These are phyloP conservation scores for Linnemannia hyalina DNA, from an alignment of 192 early-diverging fungal species.

Conservation along the genomic window DNA sequence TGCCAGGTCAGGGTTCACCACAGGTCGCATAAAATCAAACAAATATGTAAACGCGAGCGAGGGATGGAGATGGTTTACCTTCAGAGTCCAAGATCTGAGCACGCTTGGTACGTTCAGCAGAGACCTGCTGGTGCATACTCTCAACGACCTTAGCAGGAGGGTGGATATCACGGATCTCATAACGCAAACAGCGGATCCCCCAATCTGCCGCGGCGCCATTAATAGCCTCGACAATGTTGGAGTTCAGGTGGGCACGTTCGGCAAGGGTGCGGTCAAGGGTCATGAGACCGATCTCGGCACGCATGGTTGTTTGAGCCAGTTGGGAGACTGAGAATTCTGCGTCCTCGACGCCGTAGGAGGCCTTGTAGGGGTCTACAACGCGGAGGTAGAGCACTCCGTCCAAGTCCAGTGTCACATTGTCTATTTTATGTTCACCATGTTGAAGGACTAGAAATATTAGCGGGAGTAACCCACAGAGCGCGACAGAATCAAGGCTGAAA, in stretches of 20 bases:
- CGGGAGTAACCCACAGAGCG: no score
- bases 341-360: constrained; percentile 93
- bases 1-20: no score
- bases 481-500: no score
- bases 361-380: constrained; percentile 91
- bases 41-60: no score
- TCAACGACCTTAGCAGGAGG: constrained; percentile 93
- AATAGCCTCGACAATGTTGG: constrained; percentile 95
- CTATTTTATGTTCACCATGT: constrained; percentile 41
- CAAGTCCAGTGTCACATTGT: constrained; percentile 94
- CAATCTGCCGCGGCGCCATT: constrained; percentile 91
- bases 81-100: constrained; percentile 92
- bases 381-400: constrained; percentile 97
- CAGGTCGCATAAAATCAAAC: no score
- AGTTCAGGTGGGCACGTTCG: constrained; percentile 91
- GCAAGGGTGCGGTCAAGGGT: constrained; percentile 94
- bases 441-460: no score
- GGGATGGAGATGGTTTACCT: constrained; percentile 32
- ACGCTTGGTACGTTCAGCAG: constrained; percentile 93
- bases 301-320: constrained; percentile 97
- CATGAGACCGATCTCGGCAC: constrained; percentile 97
- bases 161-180: constrained; percentile 95
- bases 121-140: constrained; percentile 98
- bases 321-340: constrained; percentile 94
- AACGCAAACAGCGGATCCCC: constrained; percentile 95